Evolutionary conservation across 768 basidiomycete species (phyloP).

Genomic region (Mycena kentingensis): DNA sequence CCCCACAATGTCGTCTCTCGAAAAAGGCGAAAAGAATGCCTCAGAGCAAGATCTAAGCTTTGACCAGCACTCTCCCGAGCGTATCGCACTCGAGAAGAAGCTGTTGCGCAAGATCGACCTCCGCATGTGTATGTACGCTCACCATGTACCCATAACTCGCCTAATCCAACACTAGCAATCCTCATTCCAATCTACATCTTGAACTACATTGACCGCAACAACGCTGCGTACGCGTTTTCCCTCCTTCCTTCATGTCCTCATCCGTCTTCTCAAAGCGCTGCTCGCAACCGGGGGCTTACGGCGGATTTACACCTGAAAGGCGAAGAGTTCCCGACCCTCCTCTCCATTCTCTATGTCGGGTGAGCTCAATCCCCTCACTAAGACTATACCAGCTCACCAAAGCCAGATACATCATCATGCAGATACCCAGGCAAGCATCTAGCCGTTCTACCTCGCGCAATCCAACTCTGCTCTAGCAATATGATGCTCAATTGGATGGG

Average conservation of each 20-base stretch:
- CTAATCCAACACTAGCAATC: too few relatives aligned
- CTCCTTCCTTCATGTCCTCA: neutral
- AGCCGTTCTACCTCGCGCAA: neutral
- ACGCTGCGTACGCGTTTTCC: conserved; percentile 50
- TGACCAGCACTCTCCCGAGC: conserved; percentile 19
- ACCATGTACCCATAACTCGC: neutral
- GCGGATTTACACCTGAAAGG: conserved; percentile 63
- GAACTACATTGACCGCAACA: conserved; percentile 72
- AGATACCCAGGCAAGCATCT: conserved; percentile 67
- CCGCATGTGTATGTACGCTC: conserved; percentile 51
- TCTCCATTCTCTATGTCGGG: conserved; percentile 67
- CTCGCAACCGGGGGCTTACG: conserved; percentile 72
- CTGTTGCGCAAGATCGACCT: conserved; percentile 58
- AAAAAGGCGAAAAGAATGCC: conserved; percentile 15
- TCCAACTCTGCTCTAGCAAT: conserved; percentile 47
- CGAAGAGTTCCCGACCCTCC: conserved; percentile 64
- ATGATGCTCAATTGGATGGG: conserved; percentile 75
- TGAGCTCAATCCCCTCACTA: neutral
- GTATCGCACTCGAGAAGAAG: conserved; percentile 51
- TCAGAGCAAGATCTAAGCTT: neutral
- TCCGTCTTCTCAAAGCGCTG: conserved; percentile 51
- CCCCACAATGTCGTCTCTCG: conserved; percentile 14
- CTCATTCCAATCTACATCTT: conserved; percentile 45
- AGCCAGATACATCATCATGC: conserved; percentile 72
- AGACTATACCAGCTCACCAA: neutral